Evolutionary conservation across 2,329 filamentous ascomycete species (phyloP), one percentile per base, ranked within the genome.

Genomic region (Sclerotinia nivalis): DNA sequence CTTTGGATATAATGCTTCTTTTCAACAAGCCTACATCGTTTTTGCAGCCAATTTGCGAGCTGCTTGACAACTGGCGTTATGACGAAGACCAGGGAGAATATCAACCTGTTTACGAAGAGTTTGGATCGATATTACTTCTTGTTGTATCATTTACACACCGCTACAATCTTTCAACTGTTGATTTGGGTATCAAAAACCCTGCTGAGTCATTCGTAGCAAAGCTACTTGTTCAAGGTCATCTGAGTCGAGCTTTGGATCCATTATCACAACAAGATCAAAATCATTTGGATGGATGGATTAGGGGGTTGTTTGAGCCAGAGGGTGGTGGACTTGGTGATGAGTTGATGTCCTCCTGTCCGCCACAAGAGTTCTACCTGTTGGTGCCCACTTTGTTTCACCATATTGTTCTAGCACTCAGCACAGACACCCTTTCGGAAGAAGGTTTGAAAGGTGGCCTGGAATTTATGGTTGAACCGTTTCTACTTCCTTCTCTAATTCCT

Each of bases 101-200:
- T 75, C 92, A 95, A 77, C 92, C 92, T 0, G 88, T 93, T 0
- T 96, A 96, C 75, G 93, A 96, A 76, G 93, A 96, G 75, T 96
- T 95, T 74, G 91, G 92, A 0, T 88, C 91, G 0, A 89, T 94
- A 22, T 81, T 96, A 10, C 84, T 96, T 1, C 82, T 96, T 2
- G 84, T 93, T 0, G 80, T 94, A 66, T 90, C 91, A 0, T 90
- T 93, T 73, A 86, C 90, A n/a, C 87, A 93, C 77, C 89, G 93
- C 20, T 95, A 94, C 75, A 86, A 88, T 66, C 82, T 96, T 13
- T 85, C 84, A 0, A 81, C 84, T 8, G 80, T 85, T 5, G 91
- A 94, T 49, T 82, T 94, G 43, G 91, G 91, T 2, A 78, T 85
- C 31, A 81, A 83, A 28, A 81, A 83, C 1, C 67, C 67, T 6